phyloP scores from a whole-genome alignment of 345 rosid genomes.

The Citrus hindsii region DNA sequence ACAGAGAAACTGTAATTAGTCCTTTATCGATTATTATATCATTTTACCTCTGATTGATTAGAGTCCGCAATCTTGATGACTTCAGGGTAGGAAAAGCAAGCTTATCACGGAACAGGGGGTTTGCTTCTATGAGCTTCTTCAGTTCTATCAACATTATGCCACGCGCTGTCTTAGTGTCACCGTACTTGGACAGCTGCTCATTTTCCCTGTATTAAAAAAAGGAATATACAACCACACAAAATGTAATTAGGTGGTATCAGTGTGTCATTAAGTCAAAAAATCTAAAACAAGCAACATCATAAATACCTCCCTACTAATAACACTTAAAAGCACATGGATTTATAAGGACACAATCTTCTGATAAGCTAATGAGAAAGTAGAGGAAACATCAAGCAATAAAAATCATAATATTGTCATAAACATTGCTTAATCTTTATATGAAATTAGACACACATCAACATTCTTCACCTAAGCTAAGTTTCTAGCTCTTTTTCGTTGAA shows the following conservation, averaged over 20 bases:
- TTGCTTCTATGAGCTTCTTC: constrained; percentile 71
- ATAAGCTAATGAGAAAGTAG: neutral
- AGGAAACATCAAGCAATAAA: neutral
- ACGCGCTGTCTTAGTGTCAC: constrained; percentile 68
- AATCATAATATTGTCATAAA: neutral
- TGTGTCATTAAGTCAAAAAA: constrained; percentile 7
- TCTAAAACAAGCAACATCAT: neutral
- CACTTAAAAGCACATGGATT: neutral
- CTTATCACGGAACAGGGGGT: constrained; percentile 73
- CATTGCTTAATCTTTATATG: neutral
- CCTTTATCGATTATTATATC: neutral
- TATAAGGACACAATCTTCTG: neutral
- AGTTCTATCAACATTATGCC: constrained; percentile 67
- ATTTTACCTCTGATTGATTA: constrained; percentile 70
- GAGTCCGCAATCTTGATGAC: constrained; percentile 66
- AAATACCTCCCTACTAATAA: neutral
- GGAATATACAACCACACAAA: neutral
- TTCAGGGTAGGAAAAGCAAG: constrained; percentile 61
- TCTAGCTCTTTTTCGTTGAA: neutral
- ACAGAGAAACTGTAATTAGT: neutral
- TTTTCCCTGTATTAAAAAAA: constrained; percentile 46
- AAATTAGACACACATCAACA: neutral
- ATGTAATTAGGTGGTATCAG: neutral
- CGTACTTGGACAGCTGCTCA: constrained; percentile 70
- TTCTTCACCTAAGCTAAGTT: neutral